These are phyloP conservation scores for Terana coerulea DNA, from an alignment of 768 basidiomycete species.

Conservation along the genomic window DNA sequence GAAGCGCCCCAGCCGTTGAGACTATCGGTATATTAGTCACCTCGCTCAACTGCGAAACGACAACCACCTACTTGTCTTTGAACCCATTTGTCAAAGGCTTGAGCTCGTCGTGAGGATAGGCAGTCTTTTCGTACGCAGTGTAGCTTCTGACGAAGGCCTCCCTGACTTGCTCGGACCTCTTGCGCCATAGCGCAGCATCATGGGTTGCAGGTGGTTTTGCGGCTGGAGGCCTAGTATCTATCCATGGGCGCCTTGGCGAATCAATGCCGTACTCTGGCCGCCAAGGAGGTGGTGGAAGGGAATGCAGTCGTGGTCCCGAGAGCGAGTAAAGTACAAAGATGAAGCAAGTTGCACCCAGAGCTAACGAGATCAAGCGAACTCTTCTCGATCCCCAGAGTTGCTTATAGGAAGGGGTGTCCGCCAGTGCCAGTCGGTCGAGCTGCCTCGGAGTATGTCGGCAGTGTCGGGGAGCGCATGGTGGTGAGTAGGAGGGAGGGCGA, in stretches of 20 bases:
- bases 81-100: constrained; percentile 43
- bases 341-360: not conserved
- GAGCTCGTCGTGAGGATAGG: constrained; percentile 64
- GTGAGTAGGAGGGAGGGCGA: not conserved
- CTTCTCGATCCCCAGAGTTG: not conserved
- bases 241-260: not conserved
- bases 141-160: constrained; percentile 65
- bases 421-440: not conserved
- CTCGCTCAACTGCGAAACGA: not conserved
- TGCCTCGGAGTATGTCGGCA: constrained; percentile 1
- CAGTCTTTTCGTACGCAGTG: constrained; percentile 56
- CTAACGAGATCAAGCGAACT: not conserved
- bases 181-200: constrained; percentile 36
- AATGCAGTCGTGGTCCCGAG: not conserved
- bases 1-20: constrained; percentile 83
- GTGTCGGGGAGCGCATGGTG: not conserved
- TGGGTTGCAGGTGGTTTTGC: not conserved
- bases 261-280: not conserved
- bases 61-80: constrained; percentile 45
- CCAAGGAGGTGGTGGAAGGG: not conserved
- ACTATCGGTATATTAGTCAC: constrained; percentile 31
- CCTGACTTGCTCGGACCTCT: constrained; percentile 53
- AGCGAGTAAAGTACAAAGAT: not conserved
- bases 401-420: too few species aligned
- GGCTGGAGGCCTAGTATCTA: too few species aligned